Evolutionary conservation across 2,329 filamentous ascomycete species (phyloP).

Genomic region (Aspergillus pseudoglaucus): DNA sequence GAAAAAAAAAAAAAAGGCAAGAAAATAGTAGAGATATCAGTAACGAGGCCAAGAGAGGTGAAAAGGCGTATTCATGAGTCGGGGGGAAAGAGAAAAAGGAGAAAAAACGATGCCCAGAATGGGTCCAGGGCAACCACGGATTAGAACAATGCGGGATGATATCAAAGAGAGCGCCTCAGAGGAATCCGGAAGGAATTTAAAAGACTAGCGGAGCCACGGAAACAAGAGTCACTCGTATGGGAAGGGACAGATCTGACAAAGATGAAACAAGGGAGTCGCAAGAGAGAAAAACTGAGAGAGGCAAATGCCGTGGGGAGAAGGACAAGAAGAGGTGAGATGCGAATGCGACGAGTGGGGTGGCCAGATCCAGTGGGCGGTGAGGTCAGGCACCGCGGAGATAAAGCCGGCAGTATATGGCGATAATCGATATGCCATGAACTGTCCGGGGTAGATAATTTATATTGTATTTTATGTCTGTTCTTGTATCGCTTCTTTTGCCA

Average conservation of each 20-base stretch:
- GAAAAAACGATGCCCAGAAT: not conserved
- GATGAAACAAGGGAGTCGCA: not conserved
- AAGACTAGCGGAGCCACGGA: not conserved
- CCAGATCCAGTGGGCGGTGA: not conserved
- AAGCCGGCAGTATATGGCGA: too few species aligned
- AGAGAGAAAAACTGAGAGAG: not conserved
- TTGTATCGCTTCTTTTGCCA: not conserved
- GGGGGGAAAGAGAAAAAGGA: constrained; percentile 1
- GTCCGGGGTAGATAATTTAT: too few species aligned
- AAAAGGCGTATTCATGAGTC: constrained; percentile 14
- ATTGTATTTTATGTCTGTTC: not conserved
- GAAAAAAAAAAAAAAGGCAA: not conserved
- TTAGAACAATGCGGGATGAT: not conserved
- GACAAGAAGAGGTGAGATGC: constrained; percentile 1
- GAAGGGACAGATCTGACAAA: not conserved
- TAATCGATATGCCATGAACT: too few species aligned
- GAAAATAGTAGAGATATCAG: not conserved
- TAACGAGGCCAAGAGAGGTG: not conserved
- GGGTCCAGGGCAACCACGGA: not conserved
- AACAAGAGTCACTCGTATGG: not conserved
- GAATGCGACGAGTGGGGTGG: not conserved
- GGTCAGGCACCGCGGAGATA: not conserved
- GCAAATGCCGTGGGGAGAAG: not conserved
- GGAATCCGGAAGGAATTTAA: not conserved
- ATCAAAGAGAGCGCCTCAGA: not conserved